Evolutionary conservation across 148 eudicot species (phyloP), one percentile per base, ranked within the genome.

Genomic region (Rhododendron kiyosumense): DNA sequence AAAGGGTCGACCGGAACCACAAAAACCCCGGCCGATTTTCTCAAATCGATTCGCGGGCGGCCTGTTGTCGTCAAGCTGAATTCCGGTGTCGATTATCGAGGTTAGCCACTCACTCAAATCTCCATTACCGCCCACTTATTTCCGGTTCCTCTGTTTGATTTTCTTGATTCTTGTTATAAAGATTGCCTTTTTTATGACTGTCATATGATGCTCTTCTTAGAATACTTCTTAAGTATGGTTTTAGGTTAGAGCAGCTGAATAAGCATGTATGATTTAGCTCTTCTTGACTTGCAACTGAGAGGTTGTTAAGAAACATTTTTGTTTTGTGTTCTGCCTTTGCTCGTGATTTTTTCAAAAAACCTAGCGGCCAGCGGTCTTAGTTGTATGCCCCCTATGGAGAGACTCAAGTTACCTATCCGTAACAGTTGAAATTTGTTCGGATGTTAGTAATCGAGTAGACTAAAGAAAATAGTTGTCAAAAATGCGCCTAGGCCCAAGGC

Each of bases 11-110:
- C 95, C 1, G 85, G 92, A 3, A 90, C 92, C 78, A 92, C 98
- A 4, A 96, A 96, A 85, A 95, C 98, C 3, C 99, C 99, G 10
- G 96, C 99, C 8, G 99, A 96, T 89, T 96, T 96, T 75, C 95
- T 96, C 38, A 96, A 96, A 88, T 96, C 99, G 1, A 96, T 96
- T 81, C 95, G 99, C 6, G 99, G 99, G 1, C 95, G 99, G 43
- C 99, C 99, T 81, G 99, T 96, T 85, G 99, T 96, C 46, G 99
- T 96, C 89, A 96, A 96, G 89, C 93, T 96, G 88, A 96, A 96
- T 61, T 96, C 99, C 15, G 99, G 99, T 38, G 99, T 96, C 49
- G 99, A 96, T 85, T 96, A 96, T 86, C 92, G 99, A 90, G 98
- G 99, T 95, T 74, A 49, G 77, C 83, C 84, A 30, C 75, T 15